phyloP scores from a whole-genome alignment of 1,284 basidiomycete species.

The Rhodotorula sp. region DNA sequence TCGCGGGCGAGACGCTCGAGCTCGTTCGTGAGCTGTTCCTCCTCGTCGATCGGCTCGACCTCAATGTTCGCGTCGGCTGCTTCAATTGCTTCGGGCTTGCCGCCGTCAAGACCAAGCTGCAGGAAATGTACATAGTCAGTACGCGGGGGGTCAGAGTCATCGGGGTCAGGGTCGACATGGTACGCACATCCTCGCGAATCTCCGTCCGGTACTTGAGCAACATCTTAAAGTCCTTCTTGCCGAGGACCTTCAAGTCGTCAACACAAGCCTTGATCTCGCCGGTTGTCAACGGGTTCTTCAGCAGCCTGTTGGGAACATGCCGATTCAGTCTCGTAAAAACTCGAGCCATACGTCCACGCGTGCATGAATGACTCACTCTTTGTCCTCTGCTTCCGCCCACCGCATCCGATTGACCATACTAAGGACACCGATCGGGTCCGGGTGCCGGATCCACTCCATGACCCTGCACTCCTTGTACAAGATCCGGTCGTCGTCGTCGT shows the following conservation, averaged over 20 bases:
- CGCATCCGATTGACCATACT: slow-evolving; percentile 80
- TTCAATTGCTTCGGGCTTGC: slow-evolving; percentile 64
- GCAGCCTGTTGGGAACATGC: slow-evolving; percentile 58
- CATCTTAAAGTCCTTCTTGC: slow-evolving; percentile 94
- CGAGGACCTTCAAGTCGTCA: slow-evolving; percentile 92
- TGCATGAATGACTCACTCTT: slow-evolving; percentile 57
- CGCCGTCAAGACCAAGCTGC: slow-evolving; percentile 68
- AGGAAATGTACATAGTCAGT: slow-evolving; percentile 49
- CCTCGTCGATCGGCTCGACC: slow-evolving; percentile 77
- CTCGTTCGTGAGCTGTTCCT: slow-evolving; percentile 75
- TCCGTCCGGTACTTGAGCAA: slow-evolving; percentile 86
- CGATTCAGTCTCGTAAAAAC: neutral
- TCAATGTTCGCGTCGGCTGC: slow-evolving; percentile 74
- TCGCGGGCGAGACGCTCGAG: slow-evolving; percentile 62
- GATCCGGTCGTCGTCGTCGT: slow-evolving; percentile 91
- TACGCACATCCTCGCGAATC: slow-evolving; percentile 71
- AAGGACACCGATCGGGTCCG: slow-evolving; percentile 76
- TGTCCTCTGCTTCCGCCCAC: slow-evolving; percentile 78
- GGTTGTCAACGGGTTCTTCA: slow-evolving; percentile 68
- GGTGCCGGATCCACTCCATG: slow-evolving; percentile 62
- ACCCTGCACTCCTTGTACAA: slow-evolving; percentile 76
- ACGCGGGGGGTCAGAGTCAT: neutral
- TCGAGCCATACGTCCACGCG: neutral
- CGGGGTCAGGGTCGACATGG: slow-evolving; percentile 14
- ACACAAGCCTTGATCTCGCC: slow-evolving; percentile 77